These are phyloP conservation scores for Poterioochromonas sp. DNA, from an alignment of 352 stramenopile species.

Conservation along the genomic window DNA sequence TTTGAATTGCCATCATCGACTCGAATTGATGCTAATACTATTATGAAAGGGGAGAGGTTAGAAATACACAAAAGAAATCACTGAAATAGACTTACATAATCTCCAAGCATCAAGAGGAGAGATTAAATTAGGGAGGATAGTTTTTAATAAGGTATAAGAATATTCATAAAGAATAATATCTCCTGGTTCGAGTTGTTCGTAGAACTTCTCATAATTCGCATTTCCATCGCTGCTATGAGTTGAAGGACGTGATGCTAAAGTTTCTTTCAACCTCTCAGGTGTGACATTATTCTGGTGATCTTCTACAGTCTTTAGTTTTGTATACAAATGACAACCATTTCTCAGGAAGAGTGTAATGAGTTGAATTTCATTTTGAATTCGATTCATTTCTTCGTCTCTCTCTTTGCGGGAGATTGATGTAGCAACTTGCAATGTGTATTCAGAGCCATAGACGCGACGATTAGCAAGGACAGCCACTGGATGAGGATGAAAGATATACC, in stretches of 20 bases:
- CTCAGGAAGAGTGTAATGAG: slow-evolving; percentile 11
- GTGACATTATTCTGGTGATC: slow-evolving; percentile 13
- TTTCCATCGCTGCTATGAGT: slow-evolving; percentile 11
- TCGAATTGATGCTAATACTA: slow-evolving; percentile 15
- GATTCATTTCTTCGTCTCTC: slow-evolving; percentile 13
- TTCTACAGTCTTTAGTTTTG: slow-evolving; percentile 16
- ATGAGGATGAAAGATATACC: not conserved
- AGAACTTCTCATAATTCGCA: slow-evolving; percentile 14
- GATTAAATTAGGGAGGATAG: not conserved
- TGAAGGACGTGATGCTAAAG: slow-evolving; percentile 11
- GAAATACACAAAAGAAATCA: slow-evolving; percentile 17
- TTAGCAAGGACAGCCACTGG: too few species aligned
- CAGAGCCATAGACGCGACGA: not conserved
- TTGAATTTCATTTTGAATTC: slow-evolving; percentile 17
- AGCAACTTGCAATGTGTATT: slow-evolving; percentile 12
- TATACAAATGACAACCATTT: slow-evolving; percentile 17
- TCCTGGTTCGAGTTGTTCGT: slow-evolving; percentile 10
- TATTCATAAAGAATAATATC: slow-evolving; percentile 18
- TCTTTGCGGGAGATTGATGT: slow-evolving; percentile 11
- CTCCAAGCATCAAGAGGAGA: slow-evolving; percentile 8
- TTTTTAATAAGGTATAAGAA: not conserved
- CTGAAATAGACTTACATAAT: slow-evolving; percentile 27
- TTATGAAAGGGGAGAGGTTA: slow-evolving; percentile 13
- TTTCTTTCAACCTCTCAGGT: slow-evolving; percentile 13
- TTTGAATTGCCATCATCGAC: not conserved